phyloP scores from a whole-genome alignment of 352 stramenopile species.

The Plasmopara muralis region DNA sequence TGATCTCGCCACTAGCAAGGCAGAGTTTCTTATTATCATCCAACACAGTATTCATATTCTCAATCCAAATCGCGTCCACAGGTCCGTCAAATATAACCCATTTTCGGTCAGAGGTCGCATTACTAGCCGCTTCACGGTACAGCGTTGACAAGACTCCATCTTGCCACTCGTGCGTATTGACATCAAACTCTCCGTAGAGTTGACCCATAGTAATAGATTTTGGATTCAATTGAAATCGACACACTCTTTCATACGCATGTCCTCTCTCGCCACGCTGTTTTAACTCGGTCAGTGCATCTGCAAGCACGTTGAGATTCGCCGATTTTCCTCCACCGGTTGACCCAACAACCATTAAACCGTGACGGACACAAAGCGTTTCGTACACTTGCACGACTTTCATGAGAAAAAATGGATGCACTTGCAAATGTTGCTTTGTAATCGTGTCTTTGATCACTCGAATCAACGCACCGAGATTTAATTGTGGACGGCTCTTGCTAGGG shows the following conservation, averaged over 20 bases:
- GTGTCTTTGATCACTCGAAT: slow-evolving; percentile 84
- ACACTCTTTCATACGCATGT: slow-evolving; percentile 82
- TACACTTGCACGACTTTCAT: slow-evolving; percentile 93
- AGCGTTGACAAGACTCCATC: slow-evolving; percentile 88
- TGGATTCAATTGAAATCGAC: slow-evolving; percentile 88
- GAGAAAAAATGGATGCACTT: slow-evolving; percentile 89
- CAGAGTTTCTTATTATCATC: slow-evolving; percentile 96
- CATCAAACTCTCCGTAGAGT: slow-evolving; percentile 93
- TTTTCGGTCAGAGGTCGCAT: slow-evolving; percentile 84
- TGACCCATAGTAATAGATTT: slow-evolving; percentile 96
- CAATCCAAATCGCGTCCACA: slow-evolving; percentile 95
- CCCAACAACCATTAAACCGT: slow-evolving; percentile 93
- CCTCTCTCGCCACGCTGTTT: slow-evolving; percentile 72
- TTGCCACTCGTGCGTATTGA: slow-evolving; percentile 94
- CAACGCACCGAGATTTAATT: slow-evolving; percentile 87
- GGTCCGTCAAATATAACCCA: slow-evolving; percentile 95
- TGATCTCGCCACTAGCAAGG: slow-evolving; percentile 92
- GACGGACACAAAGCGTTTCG: slow-evolving; percentile 91
- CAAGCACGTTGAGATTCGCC: slow-evolving; percentile 79
- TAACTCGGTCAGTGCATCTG: slow-evolving; percentile 80
- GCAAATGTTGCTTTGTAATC: slow-evolving; percentile 75
- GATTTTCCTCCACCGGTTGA: slow-evolving; percentile 91
- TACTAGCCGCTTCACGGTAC: slow-evolving; percentile 86
- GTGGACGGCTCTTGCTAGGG: slow-evolving; percentile 79
- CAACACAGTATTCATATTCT: slow-evolving; percentile 97